Base-by-base conservation (phyloP, 2,329 filamentous ascomycete species). In the Aspergillus brasiliensis region DNA sequence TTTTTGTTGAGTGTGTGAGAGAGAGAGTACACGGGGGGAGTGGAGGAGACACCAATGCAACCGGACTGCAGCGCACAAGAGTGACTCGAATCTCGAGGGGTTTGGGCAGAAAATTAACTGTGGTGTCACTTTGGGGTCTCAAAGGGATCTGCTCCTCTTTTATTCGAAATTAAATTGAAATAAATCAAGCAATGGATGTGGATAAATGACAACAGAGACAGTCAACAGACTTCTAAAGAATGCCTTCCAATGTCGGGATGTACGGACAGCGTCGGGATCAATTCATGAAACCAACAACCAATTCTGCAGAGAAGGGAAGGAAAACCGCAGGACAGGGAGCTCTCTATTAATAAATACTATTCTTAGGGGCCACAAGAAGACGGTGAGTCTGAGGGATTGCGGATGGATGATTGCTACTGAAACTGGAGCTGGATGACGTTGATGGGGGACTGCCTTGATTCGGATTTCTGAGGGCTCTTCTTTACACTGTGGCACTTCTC, bases 341-440 rank as follows among this genome's bases (percentile, higher is more conserved):
- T 28, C 3, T 23, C 46, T 27, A 15, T 28, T n/a, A 49, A 49
- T 44, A 19, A 37, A 31, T 28, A 42, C 27, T 27, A 25, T 23
- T 34, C 37, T 17, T 17, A 4, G 8, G 27, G 37, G 34, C 37
- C 51, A 31, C 38, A 27, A 46, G n/a, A 31, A 31, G 34, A 46
- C 38, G 52, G 38, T 55, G 42, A 31, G 42, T 44, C 6, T 44
- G 52, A 28, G n/a, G n/a, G 23, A 55, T 46, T 34, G n/a, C 21
- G 48, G 44, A 34, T 51, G 54, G 60, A 62, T 46, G 51, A 21
- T 44, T 19, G 17, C 17, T 19, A 10, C n/a, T 42, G 31, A 34
- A 34, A 34, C 31, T 34, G 58, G 60, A 59, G 58, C 57, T 44
- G 48, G 51, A 61, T 28, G 52, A 21, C 46, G 46, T 48, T 48